A percentile compares a stretch with the other conserved stretches of the same genome.
These are phyloP conservation scores for Candida palmyrensis DNA, from an alignment of 805 yeast species.

Conservation along the genomic window DNA sequence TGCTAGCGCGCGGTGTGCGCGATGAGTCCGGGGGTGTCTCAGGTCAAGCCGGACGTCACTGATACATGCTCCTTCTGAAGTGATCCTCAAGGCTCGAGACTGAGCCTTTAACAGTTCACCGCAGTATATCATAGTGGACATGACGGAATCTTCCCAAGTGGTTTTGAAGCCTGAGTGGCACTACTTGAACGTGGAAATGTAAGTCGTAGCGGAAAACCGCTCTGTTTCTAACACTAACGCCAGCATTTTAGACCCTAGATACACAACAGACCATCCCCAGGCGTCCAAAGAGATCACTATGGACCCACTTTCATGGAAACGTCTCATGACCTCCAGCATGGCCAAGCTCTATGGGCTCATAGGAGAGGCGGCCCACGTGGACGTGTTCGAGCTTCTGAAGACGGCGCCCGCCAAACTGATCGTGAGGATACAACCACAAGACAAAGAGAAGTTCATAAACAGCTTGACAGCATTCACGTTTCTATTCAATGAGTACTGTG, in stretches of 20 bases:
- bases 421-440: conserved; percentile 25
- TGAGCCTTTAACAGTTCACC: too few species aligned
- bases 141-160: too few species aligned
- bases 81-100: too few species aligned
- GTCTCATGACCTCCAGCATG: conserved; percentile 19
- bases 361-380: conserved; percentile 29
- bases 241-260: conserved; percentile 17
- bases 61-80: too few species aligned
- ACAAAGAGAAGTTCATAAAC: conserved; percentile 22
- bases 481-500: conserved; percentile 20
- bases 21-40: too few species aligned
- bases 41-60: too few species aligned
- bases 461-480: conserved; percentile 28
- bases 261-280: conserved; percentile 6
- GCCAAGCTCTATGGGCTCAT: conserved; percentile 26
- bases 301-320: conserved; percentile 29
- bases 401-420: conserved; percentile 12
- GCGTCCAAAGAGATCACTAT: conserved; percentile 14
- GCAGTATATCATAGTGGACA: too few species aligned
- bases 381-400: conserved; percentile 15
- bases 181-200: conserved; percentile 19
- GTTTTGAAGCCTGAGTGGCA: too few species aligned
- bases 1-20: too few species aligned
- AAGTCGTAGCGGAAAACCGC: conserved; percentile 11
- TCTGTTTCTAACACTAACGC: too few species aligned